Conservation (phyloP, 2,329 filamentous ascomycete species). For the Fusarium liriodendri region DNA sequence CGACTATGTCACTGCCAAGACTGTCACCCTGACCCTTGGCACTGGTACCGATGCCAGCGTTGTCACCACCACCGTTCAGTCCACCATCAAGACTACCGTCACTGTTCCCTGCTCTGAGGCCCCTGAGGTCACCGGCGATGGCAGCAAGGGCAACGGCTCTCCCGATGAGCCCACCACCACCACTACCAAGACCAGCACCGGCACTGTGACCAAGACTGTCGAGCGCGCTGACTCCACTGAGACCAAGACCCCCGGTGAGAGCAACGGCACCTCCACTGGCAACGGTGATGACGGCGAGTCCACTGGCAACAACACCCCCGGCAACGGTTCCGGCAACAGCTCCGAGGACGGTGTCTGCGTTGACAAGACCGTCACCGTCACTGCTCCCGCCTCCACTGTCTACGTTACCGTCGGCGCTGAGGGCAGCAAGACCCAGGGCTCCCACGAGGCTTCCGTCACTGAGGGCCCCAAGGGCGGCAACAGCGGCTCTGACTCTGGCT, state of each 20-base stretch:
- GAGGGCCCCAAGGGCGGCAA: conserved; percentile 4
- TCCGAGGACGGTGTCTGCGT: conserved; percentile 21
- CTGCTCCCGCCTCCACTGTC: conserved; percentile 49
- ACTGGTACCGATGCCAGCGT: conserved; percentile 46
- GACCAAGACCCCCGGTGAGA: conserved; percentile 32
- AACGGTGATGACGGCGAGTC: conserved; percentile 3
- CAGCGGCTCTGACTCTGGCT: not conserved
- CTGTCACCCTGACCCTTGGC: conserved; percentile 50
- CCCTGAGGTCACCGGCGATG: conserved; percentile 28
- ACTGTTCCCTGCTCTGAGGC: conserved; percentile 43
- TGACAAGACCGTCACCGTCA: conserved; percentile 47
- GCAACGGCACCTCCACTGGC: conserved; percentile 33
- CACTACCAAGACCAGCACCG: conserved; percentile 51
- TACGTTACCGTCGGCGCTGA: conserved; percentile 48
- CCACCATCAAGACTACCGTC: conserved; percentile 55
- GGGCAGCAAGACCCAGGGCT: conserved; percentile 33
- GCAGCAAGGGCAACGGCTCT: conserved; percentile 33
- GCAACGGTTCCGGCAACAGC: conserved; percentile 16
- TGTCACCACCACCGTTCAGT: conserved; percentile 57
- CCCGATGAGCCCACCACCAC: conserved; percentile 51
- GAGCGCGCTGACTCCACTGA: conserved; percentile 36
- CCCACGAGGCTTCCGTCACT: conserved; percentile 38
- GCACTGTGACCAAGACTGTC: conserved; percentile 51
- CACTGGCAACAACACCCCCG: not conserved
- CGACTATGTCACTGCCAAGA: conserved; percentile 47